These are phyloP conservation scores for Elsinoe perseae DNA, from an alignment of 2,329 filamentous ascomycete species.

Conservation along the genomic window DNA sequence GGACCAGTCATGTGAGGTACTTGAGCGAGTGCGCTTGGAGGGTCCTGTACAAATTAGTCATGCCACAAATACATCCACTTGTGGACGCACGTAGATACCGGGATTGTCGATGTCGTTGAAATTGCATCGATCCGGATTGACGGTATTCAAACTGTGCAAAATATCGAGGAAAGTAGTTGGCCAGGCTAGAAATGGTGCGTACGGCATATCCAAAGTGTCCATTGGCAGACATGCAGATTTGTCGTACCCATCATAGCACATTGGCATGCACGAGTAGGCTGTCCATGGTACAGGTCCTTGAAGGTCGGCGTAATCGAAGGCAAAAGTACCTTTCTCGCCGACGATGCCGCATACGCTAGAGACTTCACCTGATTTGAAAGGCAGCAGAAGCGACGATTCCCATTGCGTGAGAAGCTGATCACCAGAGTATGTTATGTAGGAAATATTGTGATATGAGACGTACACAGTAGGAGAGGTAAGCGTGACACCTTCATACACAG, in stretches of 20 bases:
- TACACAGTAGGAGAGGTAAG: neutral
- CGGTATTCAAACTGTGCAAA: neutral
- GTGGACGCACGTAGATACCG: neutral
- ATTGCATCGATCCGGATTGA: neutral
- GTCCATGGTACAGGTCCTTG: neutral
- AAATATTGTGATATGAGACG: neutral
- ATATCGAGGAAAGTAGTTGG: neutral
- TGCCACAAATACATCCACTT: neutral
- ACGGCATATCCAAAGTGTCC: neutral
- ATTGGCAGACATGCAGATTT: neutral
- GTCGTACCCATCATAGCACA: neutral
- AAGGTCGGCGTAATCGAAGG: neutral
- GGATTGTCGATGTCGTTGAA: neutral
- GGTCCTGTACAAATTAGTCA: neutral
- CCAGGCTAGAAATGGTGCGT: neutral
- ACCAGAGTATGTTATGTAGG: neutral
- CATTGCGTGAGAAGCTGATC: neutral
- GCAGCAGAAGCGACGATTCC: neutral
- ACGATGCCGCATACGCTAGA: neutral
- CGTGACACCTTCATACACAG: neutral
- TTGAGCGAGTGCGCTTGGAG: neutral
- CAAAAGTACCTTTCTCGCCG: neutral
- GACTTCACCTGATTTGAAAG: neutral
- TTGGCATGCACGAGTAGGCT: neutral
- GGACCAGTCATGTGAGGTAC: neutral